Evolutionary conservation across 2,329 filamentous ascomycete species (phyloP), one percentile per base, ranked within the genome.

Genomic region (Huntiella abstrusa): DNA sequence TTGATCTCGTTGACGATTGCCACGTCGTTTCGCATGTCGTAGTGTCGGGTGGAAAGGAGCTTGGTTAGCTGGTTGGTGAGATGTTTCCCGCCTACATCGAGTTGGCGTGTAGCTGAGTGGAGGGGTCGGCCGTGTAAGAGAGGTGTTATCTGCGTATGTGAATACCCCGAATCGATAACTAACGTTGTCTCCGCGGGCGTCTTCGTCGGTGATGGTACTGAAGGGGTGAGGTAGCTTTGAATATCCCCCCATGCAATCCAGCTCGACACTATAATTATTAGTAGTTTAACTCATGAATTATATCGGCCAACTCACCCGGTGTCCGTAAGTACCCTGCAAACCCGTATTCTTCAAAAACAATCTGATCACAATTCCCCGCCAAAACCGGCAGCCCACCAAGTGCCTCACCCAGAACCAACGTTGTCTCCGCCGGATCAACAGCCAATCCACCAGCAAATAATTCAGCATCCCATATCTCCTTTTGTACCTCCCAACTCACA

Each of bases 1-100:
- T 98, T 98, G 61, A 96, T 87, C 60, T 95, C 83, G 56, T 94
- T 94, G 58, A 95, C 85, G 43, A 96, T 80, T 59, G 92, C 80
- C 1, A 83, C 80, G 55, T 98, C 91, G 59, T 93, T 87, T 51
- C 91, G 77, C 76, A 98, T 87, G 59, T 95, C 88, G 61, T 92
- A 94, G 57, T 95, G 86, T 5, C 91, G 80, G 11, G 92, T 70
- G 1, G 87, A 95, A 13, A 96, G 76, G 12, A 93, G 70, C 48
- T 91, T 83, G 41, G 91, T 88, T 33, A 98, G 69, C 58, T 93
- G 82, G 59, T 96, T 96, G 16, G 88, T 95, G 51, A 98, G 65
- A 44, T 93, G 73, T 62, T 94, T 96, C 48, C 91, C 91, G 38
- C 91, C 91, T 5, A 96, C 72, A 46, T 95, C 86, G 41, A 98